Evolutionary conservation across 2,329 filamentous ascomycete genomes (phyloP).

Genomic region (Trichophyton benhamiae): DNA sequence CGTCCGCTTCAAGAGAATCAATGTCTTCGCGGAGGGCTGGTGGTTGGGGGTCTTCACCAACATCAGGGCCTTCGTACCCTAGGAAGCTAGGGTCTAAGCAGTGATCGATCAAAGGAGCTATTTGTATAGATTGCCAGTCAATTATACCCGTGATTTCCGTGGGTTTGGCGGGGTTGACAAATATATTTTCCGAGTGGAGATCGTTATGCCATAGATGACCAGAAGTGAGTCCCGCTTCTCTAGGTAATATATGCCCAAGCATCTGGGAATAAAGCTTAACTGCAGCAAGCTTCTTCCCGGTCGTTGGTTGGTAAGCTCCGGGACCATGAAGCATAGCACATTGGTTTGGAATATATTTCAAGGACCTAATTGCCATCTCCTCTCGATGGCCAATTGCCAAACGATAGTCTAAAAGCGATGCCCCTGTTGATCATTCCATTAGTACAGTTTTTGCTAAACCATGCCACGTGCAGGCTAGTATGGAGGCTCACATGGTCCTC

Average conservation of each 20-base stretch:
- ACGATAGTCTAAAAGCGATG: slow-evolving; percentile 21
- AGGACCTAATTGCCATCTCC: slow-evolving; percentile 19
- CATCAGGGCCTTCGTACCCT: slow-evolving; percentile 18
- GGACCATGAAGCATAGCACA: slow-evolving; percentile 26
- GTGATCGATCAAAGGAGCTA: slow-evolving; percentile 17
- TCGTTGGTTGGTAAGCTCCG: slow-evolving; percentile 25
- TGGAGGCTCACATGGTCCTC: slow-evolving; percentile 27
- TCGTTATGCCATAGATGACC: slow-evolving; percentile 32
- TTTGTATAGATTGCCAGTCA: slow-evolving; percentile 18
- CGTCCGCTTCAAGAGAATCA: background rate
- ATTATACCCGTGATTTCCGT: slow-evolving; percentile 16
- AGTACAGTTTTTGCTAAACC: slow-evolving; percentile 1
- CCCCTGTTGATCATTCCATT: slow-evolving; percentile 16
- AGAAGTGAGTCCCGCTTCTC: slow-evolving; percentile 4
- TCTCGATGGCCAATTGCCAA: slow-evolving; percentile 24
- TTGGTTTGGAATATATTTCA: slow-evolving; percentile 8
- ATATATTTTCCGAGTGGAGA: slow-evolving; percentile 31
- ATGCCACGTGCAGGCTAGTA: background rate
- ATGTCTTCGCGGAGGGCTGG: background rate
- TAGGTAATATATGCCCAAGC: slow-evolving; percentile 5
- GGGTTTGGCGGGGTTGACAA: slow-evolving; percentile 19
- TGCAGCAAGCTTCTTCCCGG: slow-evolving; percentile 15
- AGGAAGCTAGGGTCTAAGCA: slow-evolving; percentile 15
- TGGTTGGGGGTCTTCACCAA: slow-evolving; percentile 15
- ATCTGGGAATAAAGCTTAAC: slow-evolving; percentile 8